A percentile compares a stretch with the other conserved stretches of the same genome.
Evolutionary conservation across 2,329 filamentous ascomycete genomes (phyloP).

Genomic region (Sclerotinia glacialis): DNA sequence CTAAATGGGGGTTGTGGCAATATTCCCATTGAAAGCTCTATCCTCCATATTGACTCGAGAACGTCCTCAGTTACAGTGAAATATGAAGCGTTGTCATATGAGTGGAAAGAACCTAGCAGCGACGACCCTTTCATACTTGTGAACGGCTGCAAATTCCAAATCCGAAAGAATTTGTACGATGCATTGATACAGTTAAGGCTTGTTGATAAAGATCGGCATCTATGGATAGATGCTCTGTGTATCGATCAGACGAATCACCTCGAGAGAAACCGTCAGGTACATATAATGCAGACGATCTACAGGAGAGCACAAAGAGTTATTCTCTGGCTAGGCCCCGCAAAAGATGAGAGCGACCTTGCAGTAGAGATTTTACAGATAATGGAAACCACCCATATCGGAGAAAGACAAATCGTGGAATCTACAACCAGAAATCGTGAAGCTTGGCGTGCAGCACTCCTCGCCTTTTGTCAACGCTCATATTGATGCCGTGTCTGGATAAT

Average conservation of each 20-base stretch:
- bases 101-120: neutral
- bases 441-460: neutral
- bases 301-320: neutral
- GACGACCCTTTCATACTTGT: neutral
- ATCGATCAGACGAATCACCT: neutral
- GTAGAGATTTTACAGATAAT: neutral
- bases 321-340: neutral
- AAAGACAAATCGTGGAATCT: neutral
- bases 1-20: neutral
- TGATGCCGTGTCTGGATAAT: neutral
- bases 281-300: neutral
- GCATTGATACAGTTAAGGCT: neutral
- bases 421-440: neutral
- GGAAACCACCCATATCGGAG: neutral
- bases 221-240: constrained; percentile 1
- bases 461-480: neutral
- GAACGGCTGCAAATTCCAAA: neutral
- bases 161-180: neutral
- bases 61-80: neutral
- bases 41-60: neutral
- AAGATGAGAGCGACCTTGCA: neutral
- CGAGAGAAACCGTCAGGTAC: neutral
- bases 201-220: neutral
- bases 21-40: neutral
- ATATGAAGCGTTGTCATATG: neutral